Evolutionary conservation across 257 asterid species (phyloP).

Genomic region (Penstemon newberryi): DNA sequence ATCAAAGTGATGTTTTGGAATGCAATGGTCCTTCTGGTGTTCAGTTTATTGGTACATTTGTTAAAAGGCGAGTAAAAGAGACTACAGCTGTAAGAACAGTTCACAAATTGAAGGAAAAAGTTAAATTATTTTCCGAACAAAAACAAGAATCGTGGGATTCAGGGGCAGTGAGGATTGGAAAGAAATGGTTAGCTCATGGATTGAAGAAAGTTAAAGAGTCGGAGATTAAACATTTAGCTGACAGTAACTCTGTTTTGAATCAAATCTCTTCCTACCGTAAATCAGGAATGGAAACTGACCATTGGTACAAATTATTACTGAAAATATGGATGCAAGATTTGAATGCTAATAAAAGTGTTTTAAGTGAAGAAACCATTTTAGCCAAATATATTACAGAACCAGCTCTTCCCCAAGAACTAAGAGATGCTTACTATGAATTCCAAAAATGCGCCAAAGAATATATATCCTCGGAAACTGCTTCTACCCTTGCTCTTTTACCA

Average conservation of each 20-base stretch:
- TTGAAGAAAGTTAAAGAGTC: conserved; percentile 92
- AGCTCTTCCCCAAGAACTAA: conserved; percentile 76
- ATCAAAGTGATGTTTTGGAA: conserved; percentile 48
- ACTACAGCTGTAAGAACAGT: conserved; percentile 65
- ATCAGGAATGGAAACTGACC: conserved; percentile 90
- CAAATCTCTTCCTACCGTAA: conserved; percentile 64
- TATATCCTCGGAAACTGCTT: conserved; percentile 66
- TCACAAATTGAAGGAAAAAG: conserved; percentile 84
- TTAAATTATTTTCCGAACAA: conserved; percentile 61
- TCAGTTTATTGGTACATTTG: conserved; percentile 70
- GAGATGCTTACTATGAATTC: conserved; percentile 66
- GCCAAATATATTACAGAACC: conserved; percentile 68
- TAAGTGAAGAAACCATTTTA: conserved; percentile 52
- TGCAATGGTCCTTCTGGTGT: conserved; percentile 53
- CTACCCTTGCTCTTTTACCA: conserved; percentile 67
- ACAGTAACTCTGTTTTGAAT: conserved; percentile 52
- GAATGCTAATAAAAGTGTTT: conserved; percentile 37
- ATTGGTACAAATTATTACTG: conserved; percentile 76
- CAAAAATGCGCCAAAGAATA: conserved; percentile 65
- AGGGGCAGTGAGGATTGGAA: conserved; percentile 74
- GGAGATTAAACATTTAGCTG: conserved; percentile 75
- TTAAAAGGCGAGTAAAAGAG: conserved; percentile 60
- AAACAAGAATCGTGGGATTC: conserved; percentile 78
- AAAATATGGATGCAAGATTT: conserved; percentile 78
- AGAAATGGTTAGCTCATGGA: conserved; percentile 87